phyloP scores from a whole-genome alignment of 371 early-diverging fungal genomes.

The Actinomortierella ambigua region DNA sequence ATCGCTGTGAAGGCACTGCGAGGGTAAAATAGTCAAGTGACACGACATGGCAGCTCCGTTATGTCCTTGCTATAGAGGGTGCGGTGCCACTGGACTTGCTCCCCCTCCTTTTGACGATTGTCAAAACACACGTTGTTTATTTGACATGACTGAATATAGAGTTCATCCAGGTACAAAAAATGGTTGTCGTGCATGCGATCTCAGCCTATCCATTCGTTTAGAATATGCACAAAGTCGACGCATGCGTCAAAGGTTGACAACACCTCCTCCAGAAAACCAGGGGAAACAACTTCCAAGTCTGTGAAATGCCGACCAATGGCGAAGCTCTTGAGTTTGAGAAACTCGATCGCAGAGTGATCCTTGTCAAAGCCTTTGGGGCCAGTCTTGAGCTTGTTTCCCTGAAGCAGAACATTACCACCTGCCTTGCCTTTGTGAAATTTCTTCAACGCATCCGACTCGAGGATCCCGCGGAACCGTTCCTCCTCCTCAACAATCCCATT shows the following conservation, averaged over 20 bases:
- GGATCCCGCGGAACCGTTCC: slow-evolving; percentile 48
- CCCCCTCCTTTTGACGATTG: too few species aligned
- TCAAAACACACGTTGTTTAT: too few species aligned
- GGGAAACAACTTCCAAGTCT: slow-evolving; percentile 56
- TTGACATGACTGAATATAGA: too few species aligned
- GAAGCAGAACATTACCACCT: slow-evolving; percentile 47
- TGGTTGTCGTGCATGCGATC: neutral
- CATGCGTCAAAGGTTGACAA: slow-evolving; percentile 55
- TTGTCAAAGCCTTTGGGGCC: slow-evolving; percentile 53
- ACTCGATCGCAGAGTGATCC: slow-evolving; percentile 60
- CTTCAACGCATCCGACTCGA: slow-evolving; percentile 51
- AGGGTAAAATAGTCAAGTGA: too few species aligned
- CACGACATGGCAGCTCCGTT: too few species aligned
- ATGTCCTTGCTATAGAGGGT: too few species aligned
- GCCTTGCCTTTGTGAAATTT: slow-evolving; percentile 49
- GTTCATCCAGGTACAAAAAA: too few species aligned
- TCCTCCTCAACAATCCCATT: slow-evolving; percentile 50
- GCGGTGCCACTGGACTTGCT: too few species aligned
- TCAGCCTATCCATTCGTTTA: slow-evolving; percentile 59
- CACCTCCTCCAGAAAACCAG: slow-evolving; percentile 56
- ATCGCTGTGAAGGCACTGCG: too few species aligned
- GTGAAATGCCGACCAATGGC: slow-evolving; percentile 51
- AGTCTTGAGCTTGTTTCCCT: slow-evolving; percentile 47
- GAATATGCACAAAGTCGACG: slow-evolving; percentile 58
- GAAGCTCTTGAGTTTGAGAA: slow-evolving; percentile 54